Percentiles rank a stretch among this genome's conserved stretches.
These are phyloP conservation scores for Saccharomyces hybrid DNA, from an alignment of 1,139 yeast genomes.

Conservation along the genomic window DNA sequence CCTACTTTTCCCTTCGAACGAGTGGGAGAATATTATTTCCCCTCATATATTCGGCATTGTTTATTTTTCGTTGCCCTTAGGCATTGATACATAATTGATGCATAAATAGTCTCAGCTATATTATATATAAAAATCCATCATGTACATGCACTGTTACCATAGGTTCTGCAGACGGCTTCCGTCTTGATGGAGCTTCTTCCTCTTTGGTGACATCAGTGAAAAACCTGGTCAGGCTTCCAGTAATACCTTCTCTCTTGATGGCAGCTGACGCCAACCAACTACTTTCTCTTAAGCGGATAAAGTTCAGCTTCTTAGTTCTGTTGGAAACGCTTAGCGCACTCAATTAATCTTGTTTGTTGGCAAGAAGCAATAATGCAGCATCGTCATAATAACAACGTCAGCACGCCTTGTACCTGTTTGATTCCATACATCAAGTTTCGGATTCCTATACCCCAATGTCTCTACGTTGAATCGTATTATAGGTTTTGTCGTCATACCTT, in stretches of 20 bases:
- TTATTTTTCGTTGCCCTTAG: not conserved
- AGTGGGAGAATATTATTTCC: not conserved
- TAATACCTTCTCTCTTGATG: conserved; percentile 88
- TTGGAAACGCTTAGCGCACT: conserved; percentile 94
- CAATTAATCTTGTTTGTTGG: conserved; percentile 94
- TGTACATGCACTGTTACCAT: not conserved
- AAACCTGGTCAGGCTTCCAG: conserved; percentile 91
- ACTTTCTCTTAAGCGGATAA: conserved; percentile 87
- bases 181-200: conserved; percentile 36
- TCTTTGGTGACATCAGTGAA: conserved; percentile 92
- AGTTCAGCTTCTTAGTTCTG: conserved; percentile 76
- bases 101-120: not conserved
- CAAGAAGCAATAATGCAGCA: conserved; percentile 89
- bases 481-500: conserved; percentile 89
- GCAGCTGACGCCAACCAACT: conserved; percentile 99
- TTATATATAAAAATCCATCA: not conserved
- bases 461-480: conserved; percentile 97
- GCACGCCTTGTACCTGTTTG: conserved; percentile 92
- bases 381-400: conserved; percentile 97
- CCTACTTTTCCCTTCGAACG: not conserved
- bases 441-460: conserved; percentile 80
- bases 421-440: conserved; percentile 85
- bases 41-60: conserved; percentile 1
- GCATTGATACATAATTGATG: not conserved
- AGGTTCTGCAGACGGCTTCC: not conserved